Base-by-base conservation (phyloP, 106 monocot species). In the Dendrobium huoshanense region DNA sequence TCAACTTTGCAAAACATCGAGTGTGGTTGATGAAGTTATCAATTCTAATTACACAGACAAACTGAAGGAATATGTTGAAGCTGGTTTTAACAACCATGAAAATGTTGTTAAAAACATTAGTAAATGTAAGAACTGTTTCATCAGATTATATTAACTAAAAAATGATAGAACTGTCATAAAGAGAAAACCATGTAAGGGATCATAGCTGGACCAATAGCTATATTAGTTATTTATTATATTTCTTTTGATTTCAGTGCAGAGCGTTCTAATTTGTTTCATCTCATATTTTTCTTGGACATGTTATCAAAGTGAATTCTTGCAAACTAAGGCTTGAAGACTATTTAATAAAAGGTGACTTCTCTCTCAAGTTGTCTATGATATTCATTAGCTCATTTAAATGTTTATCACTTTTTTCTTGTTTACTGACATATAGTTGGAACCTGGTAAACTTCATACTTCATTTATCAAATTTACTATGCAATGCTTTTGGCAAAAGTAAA, bases 1-100 rank as follows among this genome's bases (percentile, higher is more conserved):
- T 43, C 76, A 81, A 61, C 44, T 90, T 42, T 40, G 58, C 75
- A 79, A 85, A 41, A 59, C 31, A 44, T 87, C 85, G 75, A 55
- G 81, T 24, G 31, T 82, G 9, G 75, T 85, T 29, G 84, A 76
- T 75, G 70, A 81, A 15, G 81, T 90, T 79, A 79, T 90, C 59
- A 81, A 88, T 81, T 80, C 70, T 47, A 86, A 90, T 67, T 73
- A 54, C 77, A 90, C 90, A 49, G 41, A 78, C 19, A 93, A 86
- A 78, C 85, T 90, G 88, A 82, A 82, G 77, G 81, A 83, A 59
- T 93, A 90, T 83, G 75, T 88, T 83, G 86, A 90, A 77, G 86
- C 90, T 83, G 88, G 90, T 41, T 83, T 77, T 77, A 88, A 72
- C 17, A 75, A 73, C 75, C 72, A 73, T 61, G 11, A 72, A 78